Conservation (phyloP, 371 early-diverging fungal species). For the Lichtheimia hyalospora region DNA sequence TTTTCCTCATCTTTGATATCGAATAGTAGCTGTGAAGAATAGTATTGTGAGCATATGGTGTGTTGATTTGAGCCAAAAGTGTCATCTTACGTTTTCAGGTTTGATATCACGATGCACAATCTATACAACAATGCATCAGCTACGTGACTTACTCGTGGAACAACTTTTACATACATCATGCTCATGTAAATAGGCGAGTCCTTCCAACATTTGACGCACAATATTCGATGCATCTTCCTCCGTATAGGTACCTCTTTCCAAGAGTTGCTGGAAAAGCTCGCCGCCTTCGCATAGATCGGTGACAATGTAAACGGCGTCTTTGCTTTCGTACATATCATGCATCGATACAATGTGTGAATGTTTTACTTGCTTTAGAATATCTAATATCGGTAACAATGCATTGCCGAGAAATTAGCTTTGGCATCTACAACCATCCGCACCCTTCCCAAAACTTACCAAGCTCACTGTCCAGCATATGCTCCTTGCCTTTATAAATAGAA, state of each 20-base stretch:
- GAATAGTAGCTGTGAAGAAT: constrained; percentile 53
- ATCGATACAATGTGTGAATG: constrained; percentile 83
- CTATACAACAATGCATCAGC: constrained; percentile 13
- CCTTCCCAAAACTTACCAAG: constrained; percentile 43
- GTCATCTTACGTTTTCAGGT: constrained; percentile 67
- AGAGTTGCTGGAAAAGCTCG: constrained; percentile 82
- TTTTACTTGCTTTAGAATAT: constrained; percentile 73
- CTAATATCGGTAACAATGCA: constrained; percentile 18
- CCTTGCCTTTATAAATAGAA: constrained; percentile 55
- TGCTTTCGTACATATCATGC: constrained; percentile 77
- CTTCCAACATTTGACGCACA: constrained; percentile 75
- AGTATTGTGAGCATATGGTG: not conserved
- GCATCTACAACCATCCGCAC: not conserved
- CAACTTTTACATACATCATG: constrained; percentile 48
- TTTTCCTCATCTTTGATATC: constrained; percentile 50
- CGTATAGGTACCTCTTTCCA: constrained; percentile 75
- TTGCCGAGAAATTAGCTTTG: not conserved
- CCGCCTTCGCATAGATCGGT: constrained; percentile 89
- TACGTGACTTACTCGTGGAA: not conserved
- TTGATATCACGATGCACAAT: constrained; percentile 90
- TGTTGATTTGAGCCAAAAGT: not conserved
- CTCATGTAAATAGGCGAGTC: constrained; percentile 79
- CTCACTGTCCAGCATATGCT: constrained; percentile 83
- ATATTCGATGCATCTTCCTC: constrained; percentile 71
- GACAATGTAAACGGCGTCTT: constrained; percentile 78